Evolutionary conservation across 257 asterid species (phyloP), one percentile per base, ranked within the genome.

Genomic region (Lithospermum erythrorhizon): DNA sequence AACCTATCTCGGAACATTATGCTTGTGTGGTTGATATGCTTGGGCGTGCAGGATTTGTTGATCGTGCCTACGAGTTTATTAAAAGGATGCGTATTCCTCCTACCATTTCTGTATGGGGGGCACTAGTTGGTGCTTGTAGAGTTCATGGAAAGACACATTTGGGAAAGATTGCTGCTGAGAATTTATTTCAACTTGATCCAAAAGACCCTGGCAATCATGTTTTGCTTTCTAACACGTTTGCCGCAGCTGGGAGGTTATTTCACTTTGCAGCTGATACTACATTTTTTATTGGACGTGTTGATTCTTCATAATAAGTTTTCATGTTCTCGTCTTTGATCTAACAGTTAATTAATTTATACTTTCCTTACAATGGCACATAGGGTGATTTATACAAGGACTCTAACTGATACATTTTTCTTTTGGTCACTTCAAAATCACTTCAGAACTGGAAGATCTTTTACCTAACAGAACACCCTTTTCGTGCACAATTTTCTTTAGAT

Each of bases 11-110:
- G 1, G 96, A 87, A 77, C 98, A 90, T 71, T 87, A 83, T 64
- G 95, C 94, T 6, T 90, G 96, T 55, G 79, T 78, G 21, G 96
- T 90, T 23, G 98, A 91, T 78, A 88, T 91, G 93, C 73, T 91
- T 20, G 96, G 95, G 18, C 79, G 94, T 60, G 88, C 95, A 0
- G 98, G 98, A 59, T 77, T 78, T 61, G 88, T 87, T 58, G 96
- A 87, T 18, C 87, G 69, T 14, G 96, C 96, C 1, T 81, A 91
- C 25, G 71, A 76, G 60, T 62, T 86, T 57, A 81, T 86, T 58
- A 59, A 64, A 51, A 65, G 59, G 61, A 85, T 91, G 94, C 86
- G 85, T 18, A n/a, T 76, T 54, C 72, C 57, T 8, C 93, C 94
- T 17, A 91, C 96, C 6, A 68, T 83, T 51, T 81, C 98, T 0